Evolutionary conservation across 2,329 filamentous ascomycete species (phyloP), one percentile per base, ranked within the genome.

Genomic region (Drechmeria coniospora): DNA sequence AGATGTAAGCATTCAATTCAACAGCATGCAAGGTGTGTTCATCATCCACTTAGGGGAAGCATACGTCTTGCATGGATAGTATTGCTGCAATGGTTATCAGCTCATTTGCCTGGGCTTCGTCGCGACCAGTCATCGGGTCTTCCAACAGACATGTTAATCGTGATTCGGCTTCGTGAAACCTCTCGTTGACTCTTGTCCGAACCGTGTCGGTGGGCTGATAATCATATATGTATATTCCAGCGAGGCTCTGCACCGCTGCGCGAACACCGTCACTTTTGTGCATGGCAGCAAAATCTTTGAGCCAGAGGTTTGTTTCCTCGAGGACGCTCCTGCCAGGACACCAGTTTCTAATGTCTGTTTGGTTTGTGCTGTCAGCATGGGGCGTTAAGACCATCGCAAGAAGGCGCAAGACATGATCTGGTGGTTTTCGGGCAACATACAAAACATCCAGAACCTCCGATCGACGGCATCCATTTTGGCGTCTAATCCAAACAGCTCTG

Each of bases 141-240:
- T 38, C 36, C 1, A 56, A 41, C 16, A 56, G 37, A 5, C 34
- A 25, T 10, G 37, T 42, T 15, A 54, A 40, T 4, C 51, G 46
- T 3, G 32, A 17, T 22, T 53, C 50, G 4, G 51, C 49, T 12
- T 36, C 28, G 8, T 25, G 22, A 31, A 53, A 55, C 13, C 44
- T 42, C 8, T 45, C 29, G 23, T 55, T 56, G 28, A 55, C 47
- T 9, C 46, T 42, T 8, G 36, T 36, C 11, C 44, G 42, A 9
- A 57, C 38, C 5, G 33, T 33, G 7, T 51, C 43, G 16, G 45
- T 37, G 1, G 52, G 53, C 11, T 47, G 31, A 19, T 57, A 58
- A 30, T 58, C 54, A 30, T 56, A 54, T 5, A 58, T 50, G 17
- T 58, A 58, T 1, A 56, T 47, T 2, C 53, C 53, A 3, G 53